Percentiles rank a stretch among this genome's conserved stretches.
Conservation (phyloP, 2,329 filamentous ascomycete species). For the Scedosporium apiospermum region DNA sequence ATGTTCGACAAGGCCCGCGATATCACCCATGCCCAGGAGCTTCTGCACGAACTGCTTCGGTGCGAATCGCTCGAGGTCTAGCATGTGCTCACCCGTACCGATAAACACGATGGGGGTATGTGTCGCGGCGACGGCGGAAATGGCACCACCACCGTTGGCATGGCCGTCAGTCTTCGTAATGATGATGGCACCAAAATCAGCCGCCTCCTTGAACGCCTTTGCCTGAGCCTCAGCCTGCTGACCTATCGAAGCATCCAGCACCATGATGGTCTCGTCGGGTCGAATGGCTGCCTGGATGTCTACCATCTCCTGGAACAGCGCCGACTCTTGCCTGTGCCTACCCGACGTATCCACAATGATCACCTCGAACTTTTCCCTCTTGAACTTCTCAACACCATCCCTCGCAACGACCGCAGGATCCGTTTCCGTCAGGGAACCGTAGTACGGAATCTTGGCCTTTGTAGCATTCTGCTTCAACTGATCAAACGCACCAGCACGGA, state of each 20-base stretch:
- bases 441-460: slow-evolving; percentile 98
- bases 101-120: slow-evolving; percentile 97
- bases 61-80: slow-evolving; percentile 87
- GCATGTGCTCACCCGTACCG: slow-evolving; percentile 93
- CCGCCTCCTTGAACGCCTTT: slow-evolving; percentile 93
- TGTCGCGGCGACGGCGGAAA: slow-evolving; percentile 92
- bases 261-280: slow-evolving; percentile 97
- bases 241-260: slow-evolving; percentile 91
- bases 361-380: slow-evolving; percentile 95
- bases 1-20: slow-evolving; percentile 89
- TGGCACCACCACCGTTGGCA: slow-evolving; percentile 90
- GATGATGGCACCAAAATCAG: slow-evolving; percentile 95
- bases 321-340: slow-evolving; percentile 87
- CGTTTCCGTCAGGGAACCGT: slow-evolving; percentile 90
- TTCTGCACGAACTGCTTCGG: slow-evolving; percentile 92
- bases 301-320: slow-evolving; percentile 94
- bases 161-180: slow-evolving; percentile 98
- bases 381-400: slow-evolving; percentile 98
- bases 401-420: slow-evolving; percentile 87
- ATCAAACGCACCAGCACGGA: slow-evolving; percentile 96
- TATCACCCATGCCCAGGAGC: slow-evolving; percentile 93
- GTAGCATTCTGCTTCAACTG: slow-evolving; percentile 98
- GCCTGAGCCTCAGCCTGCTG: slow-evolving; percentile 92
- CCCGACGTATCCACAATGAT: slow-evolving; percentile 98
- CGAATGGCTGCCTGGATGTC: slow-evolving; percentile 83